Conservation (phyloP, 352 stramenopile genomes). For the Phytophthora sp. region DNA sequence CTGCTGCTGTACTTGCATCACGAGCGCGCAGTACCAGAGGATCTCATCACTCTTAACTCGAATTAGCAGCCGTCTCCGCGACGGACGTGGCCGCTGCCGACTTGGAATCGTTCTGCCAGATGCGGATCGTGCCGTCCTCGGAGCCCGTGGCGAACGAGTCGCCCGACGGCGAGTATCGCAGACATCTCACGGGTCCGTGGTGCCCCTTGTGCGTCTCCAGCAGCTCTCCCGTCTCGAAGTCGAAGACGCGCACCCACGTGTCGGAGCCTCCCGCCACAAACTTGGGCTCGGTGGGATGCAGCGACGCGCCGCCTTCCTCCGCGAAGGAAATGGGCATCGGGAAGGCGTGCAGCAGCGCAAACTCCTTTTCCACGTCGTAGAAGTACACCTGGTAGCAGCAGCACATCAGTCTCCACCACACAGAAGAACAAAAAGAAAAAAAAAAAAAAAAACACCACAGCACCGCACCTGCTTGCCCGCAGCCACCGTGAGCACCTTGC, state of each 20-base stretch:
- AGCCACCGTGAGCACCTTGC: conserved; percentile 88
- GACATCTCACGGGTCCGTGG: conserved; percentile 96
- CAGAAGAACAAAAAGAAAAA: not conserved
- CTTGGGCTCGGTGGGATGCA: conserved; percentile 83
- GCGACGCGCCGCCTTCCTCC: conserved; percentile 90
- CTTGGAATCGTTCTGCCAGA: conserved; percentile 91
- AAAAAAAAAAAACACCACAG: not conserved
- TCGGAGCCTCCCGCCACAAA: conserved; percentile 94
- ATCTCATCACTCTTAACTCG: conserved; percentile 21
- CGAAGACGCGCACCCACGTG: conserved; percentile 97
- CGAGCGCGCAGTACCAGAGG: conserved; percentile 1
- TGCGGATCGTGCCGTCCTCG: conserved; percentile 98
- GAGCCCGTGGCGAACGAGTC: conserved; percentile 96
- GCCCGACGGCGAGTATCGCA: conserved; percentile 94
- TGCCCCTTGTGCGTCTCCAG: conserved; percentile 98
- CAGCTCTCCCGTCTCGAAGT: conserved; percentile 91
- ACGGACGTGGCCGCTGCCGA: conserved; percentile 71
- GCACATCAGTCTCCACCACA: not conserved
- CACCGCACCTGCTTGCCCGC: conserved; percentile 84
- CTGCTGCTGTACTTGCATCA: not conserved
- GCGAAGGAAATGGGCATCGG: conserved; percentile 91
- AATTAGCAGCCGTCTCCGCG: conserved; percentile 39
- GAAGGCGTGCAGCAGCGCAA: conserved; percentile 73
- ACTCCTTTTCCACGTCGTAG: conserved; percentile 83
- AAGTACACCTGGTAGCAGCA: conserved; percentile 87